Percentiles rank a stretch among this genome's conserved stretches.
Evolutionary conservation across 2,329 filamentous ascomycete species (phyloP).

Genomic region (Cercospora sp.): DNA sequence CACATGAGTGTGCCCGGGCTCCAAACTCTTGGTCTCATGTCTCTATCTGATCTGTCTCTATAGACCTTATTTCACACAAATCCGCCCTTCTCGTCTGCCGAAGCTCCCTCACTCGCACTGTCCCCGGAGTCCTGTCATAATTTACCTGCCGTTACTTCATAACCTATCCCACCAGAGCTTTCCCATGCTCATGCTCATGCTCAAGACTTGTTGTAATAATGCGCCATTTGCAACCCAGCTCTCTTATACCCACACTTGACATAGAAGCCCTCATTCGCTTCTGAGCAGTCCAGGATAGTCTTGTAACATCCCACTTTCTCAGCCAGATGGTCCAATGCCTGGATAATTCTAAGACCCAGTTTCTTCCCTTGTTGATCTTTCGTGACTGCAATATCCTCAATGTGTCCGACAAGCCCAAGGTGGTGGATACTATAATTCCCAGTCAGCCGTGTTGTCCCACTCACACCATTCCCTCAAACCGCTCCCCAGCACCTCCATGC

Average conservation of each 20-base stretch:
- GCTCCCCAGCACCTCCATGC: background rate
- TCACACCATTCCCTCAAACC: background rate
- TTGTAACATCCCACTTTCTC: conserved; percentile 92
- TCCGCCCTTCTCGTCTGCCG: background rate
- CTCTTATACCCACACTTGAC: conserved; percentile 94
- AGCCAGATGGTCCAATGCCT: conserved; percentile 86
- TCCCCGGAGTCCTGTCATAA: background rate
- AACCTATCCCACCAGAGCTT: background rate
- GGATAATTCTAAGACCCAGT: conserved; percentile 85
- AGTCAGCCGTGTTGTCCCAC: background rate
- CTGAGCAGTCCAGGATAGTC: conserved; percentile 94
- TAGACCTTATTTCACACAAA: background rate
- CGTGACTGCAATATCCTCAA: conserved; percentile 94
- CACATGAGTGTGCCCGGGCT: background rate
- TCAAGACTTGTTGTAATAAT: conserved; percentile 64
- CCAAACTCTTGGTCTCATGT: background rate
- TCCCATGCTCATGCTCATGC: background rate
- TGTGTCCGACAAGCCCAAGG: conserved; percentile 84
- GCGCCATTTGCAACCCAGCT: conserved; percentile 93
- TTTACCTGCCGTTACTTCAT: conserved; percentile 3
- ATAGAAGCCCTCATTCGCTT: conserved; percentile 96
- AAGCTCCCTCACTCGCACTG: background rate
- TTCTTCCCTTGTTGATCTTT: conserved; percentile 98
- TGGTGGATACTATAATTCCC: conserved; percentile 63
- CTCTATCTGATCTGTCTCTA: background rate